Evolutionary conservation across 164 flowering plant genomes (phyloP).

Genomic region (Annona cherimola): DNA sequence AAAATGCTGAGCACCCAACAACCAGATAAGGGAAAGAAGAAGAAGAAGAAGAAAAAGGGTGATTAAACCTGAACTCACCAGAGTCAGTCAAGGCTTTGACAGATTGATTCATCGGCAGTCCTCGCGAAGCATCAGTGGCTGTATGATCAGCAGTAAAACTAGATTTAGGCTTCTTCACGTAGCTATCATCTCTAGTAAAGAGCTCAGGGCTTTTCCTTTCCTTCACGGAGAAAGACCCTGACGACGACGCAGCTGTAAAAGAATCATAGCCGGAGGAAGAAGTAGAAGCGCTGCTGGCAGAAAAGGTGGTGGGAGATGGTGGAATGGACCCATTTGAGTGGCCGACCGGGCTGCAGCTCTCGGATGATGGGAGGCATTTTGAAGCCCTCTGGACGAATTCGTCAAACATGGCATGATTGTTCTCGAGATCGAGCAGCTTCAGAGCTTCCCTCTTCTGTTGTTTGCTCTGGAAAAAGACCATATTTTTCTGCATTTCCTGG

Average conservation of each 20-base stretch:
- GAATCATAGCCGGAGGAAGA: slow-evolving; percentile 12
- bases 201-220: slow-evolving; percentile 23
- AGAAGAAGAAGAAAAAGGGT: background rate
- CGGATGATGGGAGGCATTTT: slow-evolving; percentile 34
- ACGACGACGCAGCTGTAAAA: slow-evolving; percentile 11
- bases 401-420: slow-evolving; percentile 33
- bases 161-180: slow-evolving; percentile 39
- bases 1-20: background rate
- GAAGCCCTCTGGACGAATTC: slow-evolving; percentile 50
- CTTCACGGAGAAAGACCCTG: slow-evolving; percentile 11
- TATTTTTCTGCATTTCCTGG: slow-evolving; percentile 39
- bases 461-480: slow-evolving; percentile 30
- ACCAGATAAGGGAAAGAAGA: background rate
- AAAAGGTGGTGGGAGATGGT: slow-evolving; percentile 5
- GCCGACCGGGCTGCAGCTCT: slow-evolving; percentile 7
- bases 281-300: slow-evolving; percentile 5
- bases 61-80: slow-evolving; percentile 26
- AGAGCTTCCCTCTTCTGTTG: slow-evolving; percentile 43
- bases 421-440: slow-evolving; percentile 38
- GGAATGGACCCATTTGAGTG: slow-evolving; percentile 14
- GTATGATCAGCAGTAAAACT: slow-evolving; percentile 29
- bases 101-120: slow-evolving; percentile 26
- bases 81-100: slow-evolving; percentile 23
- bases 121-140: slow-evolving; percentile 9
- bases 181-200: slow-evolving; percentile 61